Base-by-base conservation (phyloP, 768 basidiomycete genomes). In the Omphalotus guepiniiformis region DNA sequence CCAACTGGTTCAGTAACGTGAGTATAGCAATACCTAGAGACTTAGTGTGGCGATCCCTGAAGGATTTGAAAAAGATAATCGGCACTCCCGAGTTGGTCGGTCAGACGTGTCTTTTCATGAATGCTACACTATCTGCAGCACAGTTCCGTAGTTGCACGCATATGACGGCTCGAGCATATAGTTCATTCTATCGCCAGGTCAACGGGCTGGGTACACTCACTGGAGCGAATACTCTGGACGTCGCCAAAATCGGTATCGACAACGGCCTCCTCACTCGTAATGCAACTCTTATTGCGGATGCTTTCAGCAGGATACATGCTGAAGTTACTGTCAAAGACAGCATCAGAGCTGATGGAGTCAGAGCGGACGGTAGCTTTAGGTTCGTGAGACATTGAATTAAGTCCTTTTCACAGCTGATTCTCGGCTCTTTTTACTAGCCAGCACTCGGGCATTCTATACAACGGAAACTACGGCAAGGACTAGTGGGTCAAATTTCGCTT, bases 401-500 rank as follows among this genome's bases (percentile, higher is more conserved):
- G 29, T 30, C 25, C 15, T 18, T 4, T 42, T 27, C n/a, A 18
- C 27, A 16, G 8, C 47, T 34, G 36, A 29, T 16, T 22, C 3
- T 32, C 21, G 28, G n/a, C 16, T 27, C n/a, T n/a, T n/a, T n/a
- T 25, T 39, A n/a, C 50, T 23, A 34, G 68, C 16, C 74, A 86
- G 59, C 85, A 87, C 59, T 62, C 56, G 16, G 84, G 84, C 16
- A 68, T 85, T n/a, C 60, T 83, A 4, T 86, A 85, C 57, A 83
- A 81, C 41, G 85, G 85, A 32, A 86, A 86, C 57, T 87, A 88
- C 53, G 85, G 77, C 15, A 73, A 73, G 48, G 73, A 71, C 50
- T 58, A 55, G 75, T 70, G 16, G 56, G 68, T 58, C 3, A 9
- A 12, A 12, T n/a, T n/a, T n/a, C n/a, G n/a, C n/a, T 15, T 19